Base-by-base conservation (phyloP, 495 filamentous ascomycete species). In the Hypomontagnella submonticulosa region DNA sequence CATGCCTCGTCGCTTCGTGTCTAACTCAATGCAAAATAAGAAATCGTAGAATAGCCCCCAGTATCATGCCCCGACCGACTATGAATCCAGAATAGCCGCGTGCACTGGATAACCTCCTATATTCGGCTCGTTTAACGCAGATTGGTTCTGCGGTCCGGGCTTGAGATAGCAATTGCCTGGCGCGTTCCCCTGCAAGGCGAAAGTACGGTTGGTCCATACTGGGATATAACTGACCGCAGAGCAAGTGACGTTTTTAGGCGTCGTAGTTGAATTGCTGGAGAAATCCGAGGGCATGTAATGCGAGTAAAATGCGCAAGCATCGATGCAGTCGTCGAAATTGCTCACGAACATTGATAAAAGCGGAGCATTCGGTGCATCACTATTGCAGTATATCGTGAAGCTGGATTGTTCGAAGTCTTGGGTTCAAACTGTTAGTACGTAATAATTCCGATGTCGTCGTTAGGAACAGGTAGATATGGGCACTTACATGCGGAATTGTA, bases 121-220 rank as follows among this genome's bases (percentile, higher is more conserved):
- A 30, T 71, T 74, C 5, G 74, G 68, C 4, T 51, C 66, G 6
- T 43, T 55, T 44, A 82, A 64, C 10, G 59, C 69, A 7, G 69
- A 54, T 41, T 60, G 37, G 58, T 75, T 76, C 61, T 76, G 73
- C 8, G 76, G 75, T 0, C 76, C 76, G 0, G 75, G 71, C 53
- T 82, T 81, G 18, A 82, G 69, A 57, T 80, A 82, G 43, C 80
- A 82, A 53, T 81, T 81, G 6, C 80, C 80, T 1, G 77, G 75
- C 13, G 79, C 74, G 9, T 52, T 44, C 6, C 67, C 73, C 0
- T 43, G 40, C 1, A 37, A 15, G 10, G 80, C 79, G 19, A 42
- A 42, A 1, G 61, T 54, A 9, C 76, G 75, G 59, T 71, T 72
- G 9, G 75, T 77, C 80, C 80, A 82, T 7, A 58, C 64, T 0